Conservation (phyloP, 1,139 yeast genomes). For the Lodderomyces beijingensis region DNA sequence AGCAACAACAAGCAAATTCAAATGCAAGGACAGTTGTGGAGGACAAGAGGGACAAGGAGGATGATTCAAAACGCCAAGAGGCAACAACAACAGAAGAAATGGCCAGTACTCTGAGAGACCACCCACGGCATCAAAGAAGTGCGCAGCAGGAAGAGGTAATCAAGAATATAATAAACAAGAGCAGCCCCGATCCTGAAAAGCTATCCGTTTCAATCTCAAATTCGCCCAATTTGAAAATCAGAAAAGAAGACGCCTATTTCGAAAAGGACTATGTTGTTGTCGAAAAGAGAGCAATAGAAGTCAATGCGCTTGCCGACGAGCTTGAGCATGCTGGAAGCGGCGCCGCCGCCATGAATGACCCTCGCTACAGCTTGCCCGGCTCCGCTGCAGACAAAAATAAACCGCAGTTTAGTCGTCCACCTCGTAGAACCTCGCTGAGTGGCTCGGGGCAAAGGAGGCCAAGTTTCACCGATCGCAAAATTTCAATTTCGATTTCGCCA, state of each 20-base stretch:
- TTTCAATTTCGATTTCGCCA: conserved; percentile 74
- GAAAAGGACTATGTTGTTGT: conserved; percentile 91
- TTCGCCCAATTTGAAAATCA: conserved; percentile 13
- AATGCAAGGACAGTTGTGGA: conserved; percentile 2
- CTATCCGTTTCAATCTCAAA: conserved; percentile 18
- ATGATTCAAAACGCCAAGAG: background rate
- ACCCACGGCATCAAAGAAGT: no score
- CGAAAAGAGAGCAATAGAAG: conserved; percentile 91
- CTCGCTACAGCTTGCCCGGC: conserved; percentile 12
- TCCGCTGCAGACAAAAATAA: conserved; percentile 8
- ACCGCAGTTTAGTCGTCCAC: conserved; percentile 6
- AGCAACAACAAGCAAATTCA: conserved; percentile 1
- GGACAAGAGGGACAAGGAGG: background rate
- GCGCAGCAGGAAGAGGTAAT: conserved; percentile 35
- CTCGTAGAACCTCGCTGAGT: conserved; percentile 1
- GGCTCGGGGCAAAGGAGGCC: conserved; percentile 39
- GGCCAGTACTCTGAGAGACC: no score
- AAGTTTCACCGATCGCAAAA: conserved; percentile 53
- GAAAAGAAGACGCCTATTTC: conserved; percentile 44
- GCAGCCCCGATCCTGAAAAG: conserved; percentile 40
- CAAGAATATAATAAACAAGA: conserved; percentile 38
- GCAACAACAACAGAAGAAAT: no score
- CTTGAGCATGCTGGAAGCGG: conserved; percentile 66
- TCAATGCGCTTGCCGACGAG: conserved; percentile 92
- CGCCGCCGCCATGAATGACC: conserved; percentile 40